Percentiles rank a stretch among this genome's conserved stretches.
phyloP scores from a whole-genome alignment of 164 flowering plant species.

The Nymphaea thermarum region DNA sequence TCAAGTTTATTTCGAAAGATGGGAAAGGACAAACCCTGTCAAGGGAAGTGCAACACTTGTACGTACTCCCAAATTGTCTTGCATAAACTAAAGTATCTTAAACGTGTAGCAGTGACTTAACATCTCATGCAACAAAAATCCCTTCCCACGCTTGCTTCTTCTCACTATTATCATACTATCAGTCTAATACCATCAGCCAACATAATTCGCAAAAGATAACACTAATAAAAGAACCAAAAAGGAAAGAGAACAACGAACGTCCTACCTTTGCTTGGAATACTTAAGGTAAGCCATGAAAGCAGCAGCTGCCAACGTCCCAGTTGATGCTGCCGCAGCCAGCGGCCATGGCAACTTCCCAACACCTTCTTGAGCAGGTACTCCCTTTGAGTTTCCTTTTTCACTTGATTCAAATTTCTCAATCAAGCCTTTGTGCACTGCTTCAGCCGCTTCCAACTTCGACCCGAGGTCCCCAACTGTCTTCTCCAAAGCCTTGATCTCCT shows the following conservation, averaged over 20 bases:
- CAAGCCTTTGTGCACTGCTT: neutral
- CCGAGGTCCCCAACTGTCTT: neutral
- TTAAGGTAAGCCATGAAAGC: slow-evolving; percentile 13
- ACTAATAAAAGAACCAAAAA: neutral
- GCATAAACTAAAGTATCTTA: neutral
- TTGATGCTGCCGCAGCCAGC: slow-evolving; percentile 19
- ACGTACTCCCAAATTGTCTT: too few relatives aligned
- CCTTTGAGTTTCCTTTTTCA: neutral
- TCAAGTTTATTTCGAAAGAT: too few relatives aligned
- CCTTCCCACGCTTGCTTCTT: neutral
- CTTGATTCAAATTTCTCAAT: neutral
- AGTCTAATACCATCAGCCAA: too few relatives aligned
- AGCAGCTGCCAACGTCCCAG: slow-evolving; percentile 26
- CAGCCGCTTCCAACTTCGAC: neutral
- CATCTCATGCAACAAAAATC: neutral
- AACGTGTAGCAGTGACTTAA: neutral
- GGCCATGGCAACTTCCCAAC: slow-evolving; percentile 25
- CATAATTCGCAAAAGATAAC: neutral
- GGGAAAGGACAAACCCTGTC: too few relatives aligned
- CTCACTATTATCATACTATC: too few relatives aligned
- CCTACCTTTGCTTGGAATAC: slow-evolving; percentile 12
- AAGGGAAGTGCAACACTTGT: too few relatives aligned
- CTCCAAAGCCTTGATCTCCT: neutral
- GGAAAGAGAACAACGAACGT: neutral
- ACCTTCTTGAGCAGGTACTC: neutral